Conservation (phyloP, 139 green algal species). For the Eudorina sp. region DNA sequence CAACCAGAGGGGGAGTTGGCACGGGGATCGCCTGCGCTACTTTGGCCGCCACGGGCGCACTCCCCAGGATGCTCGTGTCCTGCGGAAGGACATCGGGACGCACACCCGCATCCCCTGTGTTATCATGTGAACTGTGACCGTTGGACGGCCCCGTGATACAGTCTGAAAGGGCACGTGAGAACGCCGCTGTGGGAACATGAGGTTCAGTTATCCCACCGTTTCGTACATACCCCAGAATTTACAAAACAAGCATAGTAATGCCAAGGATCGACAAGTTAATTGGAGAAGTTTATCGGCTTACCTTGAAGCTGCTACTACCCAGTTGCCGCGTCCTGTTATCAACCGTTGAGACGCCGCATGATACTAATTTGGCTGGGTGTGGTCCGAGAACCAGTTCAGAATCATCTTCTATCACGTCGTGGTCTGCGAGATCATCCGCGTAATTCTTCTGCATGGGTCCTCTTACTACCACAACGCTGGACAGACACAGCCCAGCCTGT, state of each 20-base stretch:
- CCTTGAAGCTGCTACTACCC: neutral
- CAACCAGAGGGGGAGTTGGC: neutral
- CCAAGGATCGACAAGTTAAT: no score
- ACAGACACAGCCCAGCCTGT: neutral
- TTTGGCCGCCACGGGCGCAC: neutral
- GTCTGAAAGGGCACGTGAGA: no score
- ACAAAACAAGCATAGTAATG: no score
- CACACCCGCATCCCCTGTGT: no score
- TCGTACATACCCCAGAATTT: no score
- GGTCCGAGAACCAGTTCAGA: neutral
- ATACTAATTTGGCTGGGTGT: neutral
- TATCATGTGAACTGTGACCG: no score
- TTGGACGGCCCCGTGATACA: no score
- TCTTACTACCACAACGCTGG: neutral
- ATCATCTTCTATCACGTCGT: conserved; percentile 29
- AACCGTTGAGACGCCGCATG: neutral
- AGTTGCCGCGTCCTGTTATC: neutral
- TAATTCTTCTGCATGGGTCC: conserved; percentile 1
- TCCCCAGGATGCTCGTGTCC: conserved; percentile 30
- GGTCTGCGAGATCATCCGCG: conserved; percentile 1
- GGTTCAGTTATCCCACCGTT: no score
- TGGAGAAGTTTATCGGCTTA: no score
- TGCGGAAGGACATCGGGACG: no score
- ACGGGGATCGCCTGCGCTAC: neutral
- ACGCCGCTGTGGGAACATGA: no score